These are phyloP conservation scores for Phytophthora foliorum DNA, from an alignment of 352 stramenopile genomes.

Conservation along the genomic window DNA sequence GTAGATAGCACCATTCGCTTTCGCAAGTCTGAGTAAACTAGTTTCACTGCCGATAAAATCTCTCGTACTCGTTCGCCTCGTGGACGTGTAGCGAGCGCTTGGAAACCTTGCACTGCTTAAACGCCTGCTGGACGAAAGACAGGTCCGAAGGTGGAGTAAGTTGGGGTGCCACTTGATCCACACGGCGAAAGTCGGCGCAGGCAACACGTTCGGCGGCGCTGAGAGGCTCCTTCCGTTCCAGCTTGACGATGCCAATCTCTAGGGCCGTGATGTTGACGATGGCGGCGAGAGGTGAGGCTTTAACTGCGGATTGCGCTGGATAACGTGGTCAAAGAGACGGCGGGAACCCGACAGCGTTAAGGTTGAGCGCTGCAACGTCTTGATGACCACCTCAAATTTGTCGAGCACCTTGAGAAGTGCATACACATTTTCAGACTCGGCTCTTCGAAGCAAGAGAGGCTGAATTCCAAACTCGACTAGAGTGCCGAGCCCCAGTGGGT, in stretches of 20 bases:
- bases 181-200: slow-evolving; percentile 6
- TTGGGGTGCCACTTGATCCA: neutral
- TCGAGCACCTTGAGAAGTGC: slow-evolving; percentile 14
- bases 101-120: slow-evolving; percentile 7
- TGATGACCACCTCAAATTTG: slow-evolving; percentile 26
- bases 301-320: slow-evolving; percentile 3
- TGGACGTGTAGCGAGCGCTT: slow-evolving; percentile 7
- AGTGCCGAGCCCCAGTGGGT: slow-evolving; percentile 12
- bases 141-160: neutral
- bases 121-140: slow-evolving; percentile 9
- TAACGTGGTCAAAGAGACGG: slow-evolving; percentile 17
- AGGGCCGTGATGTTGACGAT: slow-evolving; percentile 22
- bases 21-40: slow-evolving; percentile 7
- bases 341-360: slow-evolving; percentile 13
- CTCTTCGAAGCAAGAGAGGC: slow-evolving; percentile 6
- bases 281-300: slow-evolving; percentile 6
- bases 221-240: slow-evolving; percentile 9
- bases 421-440: slow-evolving; percentile 3
- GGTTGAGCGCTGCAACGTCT: slow-evolving; percentile 18
- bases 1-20: slow-evolving; percentile 29
- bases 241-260: slow-evolving; percentile 16
- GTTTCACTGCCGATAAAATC: slow-evolving; percentile 20
- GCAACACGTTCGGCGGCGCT: slow-evolving; percentile 1
- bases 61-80: slow-evolving; percentile 20
- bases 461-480: slow-evolving; percentile 23